Percentiles rank a stretch among this genome's conserved stretches.
Conservation (phyloP, 352 stramenopile genomes). For the Pythium periplocum region DNA sequence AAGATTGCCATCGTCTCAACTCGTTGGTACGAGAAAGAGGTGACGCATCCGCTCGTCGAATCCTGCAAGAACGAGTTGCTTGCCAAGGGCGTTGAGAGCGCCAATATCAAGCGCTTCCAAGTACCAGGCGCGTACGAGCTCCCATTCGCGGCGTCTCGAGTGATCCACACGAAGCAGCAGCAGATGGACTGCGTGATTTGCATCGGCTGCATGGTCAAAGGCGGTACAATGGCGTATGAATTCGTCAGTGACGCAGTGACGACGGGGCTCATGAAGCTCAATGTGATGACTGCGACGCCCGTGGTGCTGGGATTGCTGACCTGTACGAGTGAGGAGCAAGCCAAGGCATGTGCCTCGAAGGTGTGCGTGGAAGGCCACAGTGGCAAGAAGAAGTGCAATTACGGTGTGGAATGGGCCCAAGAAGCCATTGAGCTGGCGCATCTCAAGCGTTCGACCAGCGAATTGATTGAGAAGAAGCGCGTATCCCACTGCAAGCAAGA, state of each 20-base stretch:
- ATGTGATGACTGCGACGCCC: constrained; percentile 84
- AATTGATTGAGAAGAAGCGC: constrained; percentile 25
- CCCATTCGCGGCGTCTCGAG: constrained; percentile 84
- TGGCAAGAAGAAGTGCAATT: constrained; percentile 34
- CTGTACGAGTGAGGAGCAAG: constrained; percentile 90
- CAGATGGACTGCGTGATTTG: constrained; percentile 95
- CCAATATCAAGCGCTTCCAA: constrained; percentile 47
- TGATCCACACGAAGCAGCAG: constrained; percentile 66
- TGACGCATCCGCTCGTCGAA: constrained; percentile 38
- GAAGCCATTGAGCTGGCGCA: constrained; percentile 87
- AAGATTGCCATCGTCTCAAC: constrained; percentile 53
- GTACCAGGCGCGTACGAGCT: constrained; percentile 95
- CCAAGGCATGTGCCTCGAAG: constrained; percentile 63
- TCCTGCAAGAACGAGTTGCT: constrained; percentile 51
- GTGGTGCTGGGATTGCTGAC: constrained; percentile 90
- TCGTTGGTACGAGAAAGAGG: constrained; percentile 53
- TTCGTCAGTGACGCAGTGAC: constrained; percentile 94
- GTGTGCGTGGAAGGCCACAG: constrained; percentile 14
- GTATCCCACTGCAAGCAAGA: constrained; percentile 27
- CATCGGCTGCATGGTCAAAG: constrained; percentile 93
- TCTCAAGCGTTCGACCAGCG: constrained; percentile 45
- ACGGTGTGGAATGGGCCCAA: constrained; percentile 56
- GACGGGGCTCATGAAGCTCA: constrained; percentile 95
- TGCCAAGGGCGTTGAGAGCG: constrained; percentile 41
- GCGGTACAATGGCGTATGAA: constrained; percentile 96